Percentiles rank a stretch among this genome's conserved stretches.
phyloP scores from a whole-genome alignment of 1,284 basidiomycete genomes.

The Cutaneotrichosporon arboriforme region DNA sequence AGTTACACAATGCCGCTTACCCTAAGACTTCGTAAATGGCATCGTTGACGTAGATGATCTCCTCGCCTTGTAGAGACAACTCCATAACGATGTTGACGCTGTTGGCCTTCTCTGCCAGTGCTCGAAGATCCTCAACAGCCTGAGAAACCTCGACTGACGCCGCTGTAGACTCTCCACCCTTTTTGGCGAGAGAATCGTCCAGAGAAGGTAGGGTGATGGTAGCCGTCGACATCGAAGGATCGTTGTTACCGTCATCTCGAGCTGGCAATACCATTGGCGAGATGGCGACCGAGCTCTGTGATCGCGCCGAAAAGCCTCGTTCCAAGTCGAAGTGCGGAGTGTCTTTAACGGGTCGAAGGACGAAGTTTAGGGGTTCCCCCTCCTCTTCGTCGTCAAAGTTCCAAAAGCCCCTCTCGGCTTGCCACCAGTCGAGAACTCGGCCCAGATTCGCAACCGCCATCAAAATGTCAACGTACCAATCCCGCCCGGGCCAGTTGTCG shows the following conservation, averaged over 20 bases:
- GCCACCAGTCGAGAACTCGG: conserved; percentile 99
- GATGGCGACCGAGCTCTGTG: background rate
- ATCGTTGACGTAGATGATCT: conserved; percentile 85
- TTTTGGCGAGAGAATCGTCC: background rate
- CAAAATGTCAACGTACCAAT: conserved; percentile 96
- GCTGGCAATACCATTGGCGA: conserved; percentile 7
- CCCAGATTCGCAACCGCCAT: conserved; percentile 94
- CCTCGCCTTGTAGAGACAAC: conserved; percentile 83
- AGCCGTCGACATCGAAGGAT: conserved; percentile 4
- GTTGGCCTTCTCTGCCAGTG: conserved; percentile 86
- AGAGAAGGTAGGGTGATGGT: conserved; percentile 1
- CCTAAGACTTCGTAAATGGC: conserved; percentile 86
- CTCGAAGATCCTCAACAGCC: conserved; percentile 72
- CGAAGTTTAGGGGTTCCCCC: conserved; percentile 76
- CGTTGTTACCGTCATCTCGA: background rate
- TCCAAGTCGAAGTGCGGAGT: conserved; percentile 15
- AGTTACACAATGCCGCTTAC: conserved; percentile 54
- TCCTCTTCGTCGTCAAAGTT: conserved; percentile 84
- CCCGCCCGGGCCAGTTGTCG: conserved; percentile 94
- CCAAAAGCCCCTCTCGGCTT: conserved; percentile 99
- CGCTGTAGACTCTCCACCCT: background rate
- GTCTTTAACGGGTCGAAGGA: conserved; percentile 64
- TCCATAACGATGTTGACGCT: conserved; percentile 94
- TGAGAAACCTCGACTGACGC: too few species aligned
- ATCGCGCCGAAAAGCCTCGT: background rate